Evolutionary conservation across 352 stramenopile species (phyloP).

Genomic region (Globisporangium canariense): DNA sequence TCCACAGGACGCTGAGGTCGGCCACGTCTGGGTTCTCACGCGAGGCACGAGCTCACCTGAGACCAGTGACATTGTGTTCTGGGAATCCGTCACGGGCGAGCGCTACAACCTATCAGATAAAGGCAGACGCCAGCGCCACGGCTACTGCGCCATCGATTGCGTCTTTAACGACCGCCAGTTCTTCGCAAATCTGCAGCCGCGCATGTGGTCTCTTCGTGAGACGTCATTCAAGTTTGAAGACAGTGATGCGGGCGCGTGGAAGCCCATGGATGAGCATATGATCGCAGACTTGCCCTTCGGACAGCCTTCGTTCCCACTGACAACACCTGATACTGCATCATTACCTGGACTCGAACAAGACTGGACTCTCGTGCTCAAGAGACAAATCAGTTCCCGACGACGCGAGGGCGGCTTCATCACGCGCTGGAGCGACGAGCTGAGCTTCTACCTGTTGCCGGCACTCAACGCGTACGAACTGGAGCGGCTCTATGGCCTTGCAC

Average conservation of each 20-base stretch:
- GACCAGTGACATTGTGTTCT: constrained; percentile 45
- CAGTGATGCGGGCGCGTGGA: constrained; percentile 49
- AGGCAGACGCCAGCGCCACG: constrained; percentile 19
- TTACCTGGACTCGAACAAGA: constrained; percentile 39
- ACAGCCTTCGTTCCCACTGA: constrained; percentile 26
- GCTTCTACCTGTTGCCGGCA: constrained; percentile 78
- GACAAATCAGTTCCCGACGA: constrained; percentile 37
- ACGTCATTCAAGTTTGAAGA: constrained; percentile 54
- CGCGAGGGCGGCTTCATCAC: constrained; percentile 52
- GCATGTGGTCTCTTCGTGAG: constrained; percentile 36
- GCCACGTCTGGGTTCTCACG: constrained; percentile 83
- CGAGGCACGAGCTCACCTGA: constrained; percentile 22
- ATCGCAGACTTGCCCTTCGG: constrained; percentile 44
- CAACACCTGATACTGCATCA: constrained; percentile 26
- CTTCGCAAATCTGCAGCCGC: constrained; percentile 74
- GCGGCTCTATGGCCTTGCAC: constrained; percentile 53
- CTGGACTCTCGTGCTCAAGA: constrained; percentile 41
- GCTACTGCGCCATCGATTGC: constrained; percentile 78
- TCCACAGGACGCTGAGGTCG: constrained; percentile 24
- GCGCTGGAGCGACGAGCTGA: constrained; percentile 71
- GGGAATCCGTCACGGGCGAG: constrained; percentile 73
- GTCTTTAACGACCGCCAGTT: constrained; percentile 76
- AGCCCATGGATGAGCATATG: constrained; percentile 44
- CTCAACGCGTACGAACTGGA: constrained; percentile 87
- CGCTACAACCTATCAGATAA: constrained; percentile 30